Conservation (phyloP, 2,329 filamentous ascomycete species). For the Phialocephala subalpina region DNA sequence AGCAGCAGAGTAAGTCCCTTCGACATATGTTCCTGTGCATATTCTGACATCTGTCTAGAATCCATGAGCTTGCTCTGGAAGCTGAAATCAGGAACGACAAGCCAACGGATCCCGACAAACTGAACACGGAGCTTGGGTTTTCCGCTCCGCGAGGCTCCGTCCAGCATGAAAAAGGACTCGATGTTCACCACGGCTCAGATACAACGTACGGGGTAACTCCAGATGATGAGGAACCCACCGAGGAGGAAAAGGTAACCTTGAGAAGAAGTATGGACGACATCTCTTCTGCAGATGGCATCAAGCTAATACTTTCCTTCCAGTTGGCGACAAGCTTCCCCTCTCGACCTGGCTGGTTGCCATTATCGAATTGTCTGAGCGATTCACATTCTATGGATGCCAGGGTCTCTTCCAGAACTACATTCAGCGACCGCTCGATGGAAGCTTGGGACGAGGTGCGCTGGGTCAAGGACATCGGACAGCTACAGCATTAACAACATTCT, state of each 20-base stretch:
- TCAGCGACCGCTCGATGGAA: slow-evolving; percentile 49
- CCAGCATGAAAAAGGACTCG: slow-evolving; percentile 11
- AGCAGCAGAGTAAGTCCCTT: slow-evolving; percentile 23
- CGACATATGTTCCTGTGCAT: too few relatives aligned
- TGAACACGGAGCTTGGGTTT: slow-evolving; percentile 29
- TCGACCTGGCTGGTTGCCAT: slow-evolving; percentile 58
- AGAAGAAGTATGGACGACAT: slow-evolving; percentile 25
- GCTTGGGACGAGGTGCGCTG: slow-evolving; percentile 53
- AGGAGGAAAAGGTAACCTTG: slow-evolving; percentile 25
- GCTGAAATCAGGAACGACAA: slow-evolving; percentile 23
- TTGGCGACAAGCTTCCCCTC: slow-evolving; percentile 27
- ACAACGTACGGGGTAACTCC: slow-evolving; percentile 25
- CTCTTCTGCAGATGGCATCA: not conserved
- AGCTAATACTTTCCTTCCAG: slow-evolving; percentile 5
- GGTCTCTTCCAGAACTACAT: slow-evolving; percentile 70
- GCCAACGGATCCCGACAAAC: slow-evolving; percentile 23
- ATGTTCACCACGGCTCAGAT: slow-evolving; percentile 15
- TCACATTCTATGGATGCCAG: slow-evolving; percentile 70
- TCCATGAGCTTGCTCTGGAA: slow-evolving; percentile 31
- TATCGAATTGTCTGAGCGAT: slow-evolving; percentile 69
- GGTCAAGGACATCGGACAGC: slow-evolving; percentile 62
- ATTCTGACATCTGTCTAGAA: slow-evolving; percentile 5
- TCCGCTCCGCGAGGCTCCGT: slow-evolving; percentile 17
- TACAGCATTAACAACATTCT: slow-evolving; percentile 62
- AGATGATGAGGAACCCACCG: slow-evolving; percentile 30